Base-by-base conservation (phyloP, 345 rosid genomes). In the Limnanthes douglasii region DNA sequence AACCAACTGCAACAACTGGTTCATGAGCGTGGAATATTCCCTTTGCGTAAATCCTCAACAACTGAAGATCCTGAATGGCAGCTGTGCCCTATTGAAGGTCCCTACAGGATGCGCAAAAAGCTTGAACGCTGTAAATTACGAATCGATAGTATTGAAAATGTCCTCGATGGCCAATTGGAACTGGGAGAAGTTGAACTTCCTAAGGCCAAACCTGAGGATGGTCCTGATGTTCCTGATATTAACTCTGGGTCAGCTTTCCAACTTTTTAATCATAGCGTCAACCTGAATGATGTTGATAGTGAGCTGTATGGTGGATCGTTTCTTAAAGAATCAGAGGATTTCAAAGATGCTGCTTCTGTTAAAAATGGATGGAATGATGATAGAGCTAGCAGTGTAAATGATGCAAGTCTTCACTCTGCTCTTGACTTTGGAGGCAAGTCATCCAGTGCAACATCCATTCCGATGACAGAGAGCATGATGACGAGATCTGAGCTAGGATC, bases 71-170 rank as follows among this genome's bases (percentile, higher is more conserved):
- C 78, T 24, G 78, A 85, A 42, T 92, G 99, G 99, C 96, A 81
- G 73, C 99, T 92, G 59, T 92, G 99, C 66, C 88, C 92, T 15
- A 85, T 92, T 48, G 96, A 92, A 75, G 96, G 99, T 46, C 96
- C 99, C 10, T 92, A 92, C 58, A 76, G 99, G 64, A 92, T 78
- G 99, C 96, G 99, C 20, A 92, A 92, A 60, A 92, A 85, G 73
- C 94, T 92, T 52, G 96, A 81, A 57, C 76, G 75, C 43, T 75
- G 76, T 73, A 85, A 67, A 49, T 68, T 78, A 59, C 78, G 46
- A 60, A 75, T 85, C 50, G 83, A 80, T 31, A 70, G 88, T 39
- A 63, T 92, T 48, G 88, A 75, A 46, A 71, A 75, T 65, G 85
- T 73, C 50, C 73, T 92, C 40, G 72, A 67, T 44, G 75, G 83